These are phyloP conservation scores for Dalbergia cultrata DNA, from an alignment of 306 rosid genomes.

Conservation along the genomic window DNA sequence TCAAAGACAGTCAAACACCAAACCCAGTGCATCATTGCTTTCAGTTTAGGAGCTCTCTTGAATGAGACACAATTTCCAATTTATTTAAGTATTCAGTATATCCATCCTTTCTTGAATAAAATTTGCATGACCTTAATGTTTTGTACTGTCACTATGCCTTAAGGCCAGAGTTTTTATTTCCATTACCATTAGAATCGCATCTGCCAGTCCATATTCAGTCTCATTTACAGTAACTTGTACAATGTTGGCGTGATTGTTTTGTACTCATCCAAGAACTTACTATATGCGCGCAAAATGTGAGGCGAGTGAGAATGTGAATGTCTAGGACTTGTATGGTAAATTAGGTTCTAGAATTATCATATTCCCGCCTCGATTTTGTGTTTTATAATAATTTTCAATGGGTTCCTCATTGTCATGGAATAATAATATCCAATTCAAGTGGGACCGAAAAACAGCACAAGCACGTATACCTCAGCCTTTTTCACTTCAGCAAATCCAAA, in stretches of 20 bases:
- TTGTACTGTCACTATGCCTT: background rate
- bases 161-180: background rate
- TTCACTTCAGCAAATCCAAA: conserved; percentile 54
- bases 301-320: background rate
- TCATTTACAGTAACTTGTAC: background rate
- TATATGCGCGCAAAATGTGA: background rate
- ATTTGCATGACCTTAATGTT: background rate
- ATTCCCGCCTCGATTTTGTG: background rate
- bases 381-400: background rate
- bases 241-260: background rate
- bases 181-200: background rate
- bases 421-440: conserved; percentile 38
- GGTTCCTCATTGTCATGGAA: conserved; percentile 43
- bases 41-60: background rate
- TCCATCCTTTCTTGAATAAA: background rate
- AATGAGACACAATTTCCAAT: background rate
- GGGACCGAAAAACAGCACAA: conserved; percentile 61
- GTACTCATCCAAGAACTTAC: background rate
- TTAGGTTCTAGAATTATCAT: background rate
- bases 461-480: conserved; percentile 61
- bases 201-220: background rate
- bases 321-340: background rate
- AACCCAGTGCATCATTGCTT: background rate
- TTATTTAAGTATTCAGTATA: background rate
- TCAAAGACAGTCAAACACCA: conserved; percentile 1